Evolutionary conservation across 2,329 filamentous ascomycete genomes (phyloP), one percentile per base, ranked within the genome.

Genomic region (Waltergamsia citrina): DNA sequence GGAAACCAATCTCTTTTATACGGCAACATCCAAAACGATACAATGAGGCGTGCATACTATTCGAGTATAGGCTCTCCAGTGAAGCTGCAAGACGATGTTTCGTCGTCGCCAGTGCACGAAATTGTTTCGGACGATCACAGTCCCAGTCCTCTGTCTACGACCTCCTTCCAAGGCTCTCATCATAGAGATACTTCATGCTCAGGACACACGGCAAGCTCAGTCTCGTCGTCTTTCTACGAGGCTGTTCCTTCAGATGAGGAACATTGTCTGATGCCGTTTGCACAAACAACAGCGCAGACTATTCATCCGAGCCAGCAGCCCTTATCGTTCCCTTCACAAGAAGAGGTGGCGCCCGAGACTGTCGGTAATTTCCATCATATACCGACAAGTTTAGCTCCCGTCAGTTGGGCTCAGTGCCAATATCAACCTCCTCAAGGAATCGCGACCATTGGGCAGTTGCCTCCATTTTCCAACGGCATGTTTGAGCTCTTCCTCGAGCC

Each of bases 341-440:
- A n/a, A n/a, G 7, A 12, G 7, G 25, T 15, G 16, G 7, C 25
- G n/a, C 6, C 25, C 8, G 22, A 24, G 8, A n/a, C n/a, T n/a
- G n/a, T 24, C 8, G 8, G 8, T n/a, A 8, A 24, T 27, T n/a
- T 27, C 25, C 25, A 27, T 12, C 7, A 7, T 55, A 17, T 59
- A 61, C 38, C 40, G 47, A 16, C 48, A 60, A 72, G 41, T n/a
- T n/a, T n/a, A n/a, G n/a, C n/a, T n/a, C n/a, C n/a, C n/a, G n/a
- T n/a, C n/a, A n/a, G n/a, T n/a, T n/a, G n/a, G n/a, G n/a, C n/a
- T n/a, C n/a, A n/a, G n/a, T n/a, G n/a, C n/a, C 60, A 66, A 21
- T 78, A 75, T 44, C 71, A 77, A 44, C 47, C 69, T 9, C 71
- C 71, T 0, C 66, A 73, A n/a, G 71, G 71, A 47, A 68, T 76